A percentile compares a stretch with the other conserved stretches of the same genome.
These are phyloP conservation scores for Globisporangium mamillatum DNA, from an alignment of 352 stramenopile species.

Conservation along the genomic window DNA sequence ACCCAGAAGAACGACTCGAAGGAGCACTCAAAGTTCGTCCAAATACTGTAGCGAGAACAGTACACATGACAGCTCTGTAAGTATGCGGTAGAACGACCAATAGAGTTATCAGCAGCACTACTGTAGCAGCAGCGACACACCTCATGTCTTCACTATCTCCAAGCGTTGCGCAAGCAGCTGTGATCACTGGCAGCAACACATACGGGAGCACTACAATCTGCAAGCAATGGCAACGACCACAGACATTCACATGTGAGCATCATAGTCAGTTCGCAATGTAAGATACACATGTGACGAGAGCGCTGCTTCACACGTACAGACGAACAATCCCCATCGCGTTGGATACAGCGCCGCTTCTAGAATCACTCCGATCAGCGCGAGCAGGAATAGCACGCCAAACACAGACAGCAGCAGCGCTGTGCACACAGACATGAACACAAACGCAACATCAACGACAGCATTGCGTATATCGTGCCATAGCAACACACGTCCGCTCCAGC, in stretches of 20 bases:
- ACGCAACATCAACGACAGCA: neutral
- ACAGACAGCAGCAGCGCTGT: constrained; percentile 38
- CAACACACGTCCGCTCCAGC: neutral
- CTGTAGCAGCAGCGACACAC: constrained; percentile 3
- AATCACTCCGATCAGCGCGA: constrained; percentile 55
- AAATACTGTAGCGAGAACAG: constrained; percentile 21
- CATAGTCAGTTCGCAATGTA: neutral
- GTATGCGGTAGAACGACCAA: neutral
- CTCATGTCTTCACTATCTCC: constrained; percentile 52
- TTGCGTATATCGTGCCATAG: neutral
- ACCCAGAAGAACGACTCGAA: constrained; percentile 75
- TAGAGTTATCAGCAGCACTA: neutral
- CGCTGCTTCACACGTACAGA: constrained; percentile 28
- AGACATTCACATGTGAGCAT: neutral
- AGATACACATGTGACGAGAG: neutral
- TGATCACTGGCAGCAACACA: constrained; percentile 57
- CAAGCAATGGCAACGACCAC: neutral
- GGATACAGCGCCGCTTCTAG: constrained; percentile 55
- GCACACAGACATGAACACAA: neutral
- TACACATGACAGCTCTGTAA: neutral
- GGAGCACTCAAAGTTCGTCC: constrained; percentile 67
- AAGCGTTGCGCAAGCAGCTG: constrained; percentile 47
- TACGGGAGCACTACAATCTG: constrained; percentile 51
- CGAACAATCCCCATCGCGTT: constrained; percentile 65
- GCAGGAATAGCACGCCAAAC: constrained; percentile 43